These are phyloP conservation scores for Dactylellina drechsleri DNA, from an alignment of 2,329 filamentous ascomycete species.

Conservation along the genomic window DNA sequence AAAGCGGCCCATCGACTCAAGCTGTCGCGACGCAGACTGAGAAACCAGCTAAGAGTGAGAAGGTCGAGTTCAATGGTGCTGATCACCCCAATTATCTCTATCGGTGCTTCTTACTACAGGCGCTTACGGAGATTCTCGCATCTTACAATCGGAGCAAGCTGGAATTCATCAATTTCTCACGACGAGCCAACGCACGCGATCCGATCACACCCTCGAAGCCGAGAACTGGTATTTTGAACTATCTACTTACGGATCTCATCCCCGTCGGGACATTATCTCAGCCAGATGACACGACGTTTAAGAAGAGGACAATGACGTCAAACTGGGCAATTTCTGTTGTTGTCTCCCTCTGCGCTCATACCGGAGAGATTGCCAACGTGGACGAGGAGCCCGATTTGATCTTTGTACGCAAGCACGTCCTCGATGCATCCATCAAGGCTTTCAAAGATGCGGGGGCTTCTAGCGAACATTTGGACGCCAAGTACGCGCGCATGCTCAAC, in stretches of 20 bases:
- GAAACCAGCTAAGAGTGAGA: constrained; percentile 72
- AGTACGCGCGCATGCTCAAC: constrained; percentile 86
- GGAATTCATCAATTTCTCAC: constrained; percentile 99
- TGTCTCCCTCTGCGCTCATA: constrained; percentile 87
- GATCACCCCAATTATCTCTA: constrained; percentile 97
- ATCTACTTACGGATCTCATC: constrained; percentile 83
- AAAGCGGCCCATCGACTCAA: constrained; percentile 59
- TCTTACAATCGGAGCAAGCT: constrained; percentile 96
- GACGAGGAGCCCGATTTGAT: constrained; percentile 85
- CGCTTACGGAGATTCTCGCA: constrained; percentile 85
- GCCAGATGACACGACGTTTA: constrained; percentile 77
- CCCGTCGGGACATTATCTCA: constrained; percentile 70
- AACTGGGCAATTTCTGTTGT: constrained; percentile 86
- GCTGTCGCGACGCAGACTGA: constrained; percentile 59
- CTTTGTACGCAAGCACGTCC: constrained; percentile 92
- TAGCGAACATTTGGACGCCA: constrained; percentile 80
- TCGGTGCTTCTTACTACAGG: constrained; percentile 92
- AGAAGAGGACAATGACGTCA: constrained; percentile 87
- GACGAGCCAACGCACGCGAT: constrained; percentile 83
- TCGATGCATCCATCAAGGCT: constrained; percentile 90
- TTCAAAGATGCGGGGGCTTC: constrained; percentile 88
- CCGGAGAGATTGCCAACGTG: constrained; percentile 76
- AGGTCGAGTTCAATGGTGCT: constrained; percentile 84
- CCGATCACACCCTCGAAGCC: constrained; percentile 89
- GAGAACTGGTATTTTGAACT: constrained; percentile 90